Percentiles rank a stretch among this genome's conserved stretches.
Evolutionary conservation across 2,329 filamentous ascomycete species (phyloP).

Genomic region (Colletotrichum noveboracense): DNA sequence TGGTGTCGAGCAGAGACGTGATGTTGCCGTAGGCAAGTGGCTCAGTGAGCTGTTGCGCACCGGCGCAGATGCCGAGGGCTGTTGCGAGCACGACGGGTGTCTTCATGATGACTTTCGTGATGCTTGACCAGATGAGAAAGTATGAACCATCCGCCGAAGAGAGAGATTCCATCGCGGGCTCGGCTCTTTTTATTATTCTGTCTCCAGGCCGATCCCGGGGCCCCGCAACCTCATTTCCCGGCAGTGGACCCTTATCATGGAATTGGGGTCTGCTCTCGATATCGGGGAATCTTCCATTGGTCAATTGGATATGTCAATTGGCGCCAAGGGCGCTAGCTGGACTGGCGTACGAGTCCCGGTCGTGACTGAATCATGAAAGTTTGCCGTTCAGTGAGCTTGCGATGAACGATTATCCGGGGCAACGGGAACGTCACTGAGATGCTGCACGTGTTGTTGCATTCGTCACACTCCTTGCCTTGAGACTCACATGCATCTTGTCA

Average conservation of each 20-base stretch:
- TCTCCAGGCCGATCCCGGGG: constrained; percentile 7
- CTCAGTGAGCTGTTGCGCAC: neutral
- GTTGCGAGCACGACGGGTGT: neutral
- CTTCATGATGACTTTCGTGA: neutral
- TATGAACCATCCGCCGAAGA: neutral
- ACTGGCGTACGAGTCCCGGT: neutral
- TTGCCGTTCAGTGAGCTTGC: neutral
- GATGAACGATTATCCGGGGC: neutral
- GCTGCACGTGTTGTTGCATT: neutral
- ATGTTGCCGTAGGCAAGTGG: neutral
- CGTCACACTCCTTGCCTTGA: neutral
- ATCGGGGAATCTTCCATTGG: neutral
- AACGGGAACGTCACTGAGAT: neutral
- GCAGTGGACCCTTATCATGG: constrained; percentile 1
- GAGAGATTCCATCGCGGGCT: neutral
- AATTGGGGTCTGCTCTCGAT: neutral
- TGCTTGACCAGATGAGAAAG: neutral
- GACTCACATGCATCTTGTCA: neutral
- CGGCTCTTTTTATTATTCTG: neutral
- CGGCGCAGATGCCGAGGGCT: neutral
- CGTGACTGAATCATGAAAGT: neutral
- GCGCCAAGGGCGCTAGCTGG: neutral
- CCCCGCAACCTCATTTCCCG: constrained; percentile 10
- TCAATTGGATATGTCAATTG: neutral
- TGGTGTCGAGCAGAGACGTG: constrained; percentile 12